Evolutionary conservation across 148 eudicot species (phyloP), one percentile per base, ranked within the genome.

Genomic region (Salicornia ramosissima): DNA sequence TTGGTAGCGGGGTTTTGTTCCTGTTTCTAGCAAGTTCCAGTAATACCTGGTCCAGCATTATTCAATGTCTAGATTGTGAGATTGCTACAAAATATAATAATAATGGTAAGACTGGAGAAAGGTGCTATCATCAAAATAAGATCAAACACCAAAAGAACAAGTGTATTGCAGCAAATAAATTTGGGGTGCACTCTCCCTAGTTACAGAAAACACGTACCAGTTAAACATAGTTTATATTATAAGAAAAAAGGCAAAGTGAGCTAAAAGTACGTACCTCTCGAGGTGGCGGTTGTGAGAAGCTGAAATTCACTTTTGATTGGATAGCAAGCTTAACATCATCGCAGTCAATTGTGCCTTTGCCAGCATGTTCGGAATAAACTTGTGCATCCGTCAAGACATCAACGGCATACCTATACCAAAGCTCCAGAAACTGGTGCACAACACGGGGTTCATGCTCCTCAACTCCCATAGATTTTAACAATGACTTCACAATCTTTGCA

Each of bases 281-380:
- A 34, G 97, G 96, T 33, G 99, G 99, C n/a, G 96, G 97, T 79
- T 94, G 99, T 13, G 99, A 91, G 85, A 91, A 94, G 80, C 93
- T 94, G 64, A 86, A 91, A 71, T 87, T 87, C 71, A 83, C 88
- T 84, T 90, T 87, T 2, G 97, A 88, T 71, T 91, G 99, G 63
- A 94, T 86, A 0, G 97, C 96, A 50, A 94, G 92, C 80, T 88
- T 88, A 29, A 94, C 76, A 81, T 91, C 99, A 66, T 94, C 97
- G 18, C 79, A 79, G 76, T 94, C 99, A 45, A 91, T 86, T n/a
- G 81, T 71, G 57, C 81, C 21, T 75, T 90, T 90, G 16, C 86
- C 88, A 49, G 93, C 99, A 81, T 94, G 97, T 77, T 94, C 97
- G 0, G 99, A 84, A 80, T 94, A 94, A 36, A 94, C 99, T 74